Evolutionary conservation across 768 basidiomycete genomes (phyloP).

Genomic region (Leucosporidium creatinivorum): DNA sequence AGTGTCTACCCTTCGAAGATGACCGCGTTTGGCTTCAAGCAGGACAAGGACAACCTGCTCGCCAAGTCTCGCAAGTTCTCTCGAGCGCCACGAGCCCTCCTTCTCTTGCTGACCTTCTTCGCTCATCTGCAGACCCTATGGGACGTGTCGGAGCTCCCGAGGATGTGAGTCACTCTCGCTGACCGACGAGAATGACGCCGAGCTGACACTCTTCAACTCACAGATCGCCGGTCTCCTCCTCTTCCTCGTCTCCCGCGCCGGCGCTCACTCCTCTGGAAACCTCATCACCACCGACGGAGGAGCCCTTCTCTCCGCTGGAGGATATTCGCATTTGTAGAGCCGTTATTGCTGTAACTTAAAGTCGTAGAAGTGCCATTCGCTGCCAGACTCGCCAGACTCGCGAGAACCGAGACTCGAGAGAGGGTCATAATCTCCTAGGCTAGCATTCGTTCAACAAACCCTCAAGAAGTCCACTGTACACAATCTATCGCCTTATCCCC

Average conservation of each 20-base stretch:
- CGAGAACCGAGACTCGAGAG: too few species aligned
- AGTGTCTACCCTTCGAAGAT: slow-evolving; percentile 45
- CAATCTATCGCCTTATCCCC: too few species aligned
- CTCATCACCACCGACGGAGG: slow-evolving; percentile 28
- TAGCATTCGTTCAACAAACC: too few species aligned
- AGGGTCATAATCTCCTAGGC: too few species aligned
- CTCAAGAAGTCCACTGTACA: too few species aligned
- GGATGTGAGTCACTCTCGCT: background rate
- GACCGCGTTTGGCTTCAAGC: slow-evolving; percentile 52
- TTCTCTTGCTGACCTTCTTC: slow-evolving; percentile 47
- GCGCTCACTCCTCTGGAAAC: slow-evolving; percentile 53
- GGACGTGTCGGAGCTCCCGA: slow-evolving; percentile 56
- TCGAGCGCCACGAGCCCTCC: slow-evolving; percentile 51
- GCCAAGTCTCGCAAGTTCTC: background rate
- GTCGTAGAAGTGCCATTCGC: background rate
- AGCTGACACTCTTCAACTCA: background rate
- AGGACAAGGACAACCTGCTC: slow-evolving; percentile 19
- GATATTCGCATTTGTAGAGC: background rate
- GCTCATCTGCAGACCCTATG: slow-evolving; percentile 40
- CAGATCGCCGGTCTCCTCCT: slow-evolving; percentile 59
- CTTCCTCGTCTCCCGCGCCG: slow-evolving; percentile 57
- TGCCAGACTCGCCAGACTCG: background rate
- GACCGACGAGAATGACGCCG: too few species aligned
- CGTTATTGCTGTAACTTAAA: background rate
- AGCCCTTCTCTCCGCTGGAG: background rate